phyloP scores from a whole-genome alignment of 2,329 filamentous ascomycete genomes.

The Epichloe aotearoae region DNA sequence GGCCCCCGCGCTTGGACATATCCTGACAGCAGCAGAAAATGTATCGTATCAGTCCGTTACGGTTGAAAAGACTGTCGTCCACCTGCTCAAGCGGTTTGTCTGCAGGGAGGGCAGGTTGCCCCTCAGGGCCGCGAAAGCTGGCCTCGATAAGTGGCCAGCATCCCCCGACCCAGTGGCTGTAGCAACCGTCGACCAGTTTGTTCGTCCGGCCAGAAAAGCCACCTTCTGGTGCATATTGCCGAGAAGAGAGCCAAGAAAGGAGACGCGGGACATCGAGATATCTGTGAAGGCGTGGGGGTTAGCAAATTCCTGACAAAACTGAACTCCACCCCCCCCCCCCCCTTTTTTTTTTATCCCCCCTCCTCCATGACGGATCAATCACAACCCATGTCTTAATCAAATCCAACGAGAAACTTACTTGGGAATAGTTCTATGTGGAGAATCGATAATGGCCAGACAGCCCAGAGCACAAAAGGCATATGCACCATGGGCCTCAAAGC shows the following conservation, averaged over 20 bases:
- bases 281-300: slow-evolving; percentile 27
- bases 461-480: slow-evolving; percentile 97
- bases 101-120: slow-evolving; percentile 15
- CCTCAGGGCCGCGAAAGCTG: slow-evolving; percentile 44
- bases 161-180: slow-evolving; percentile 93
- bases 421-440: slow-evolving; percentile 60
- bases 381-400: neutral
- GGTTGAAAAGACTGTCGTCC: slow-evolving; percentile 53
- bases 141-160: slow-evolving; percentile 90
- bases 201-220: slow-evolving; percentile 91
- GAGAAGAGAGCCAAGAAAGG: slow-evolving; percentile 75
- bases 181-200: slow-evolving; percentile 96
- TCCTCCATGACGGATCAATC: neutral
- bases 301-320: slow-evolving; percentile 15
- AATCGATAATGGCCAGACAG: slow-evolving; percentile 73
- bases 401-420: slow-evolving; percentile 37
- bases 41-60: slow-evolving; percentile 76
- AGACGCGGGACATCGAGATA: slow-evolving; percentile 66
- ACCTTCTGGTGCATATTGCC: slow-evolving; percentile 83
- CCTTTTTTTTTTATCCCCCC: neutral
- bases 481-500: slow-evolving; percentile 85
- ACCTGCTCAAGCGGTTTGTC: slow-evolving; percentile 17
- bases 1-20: slow-evolving; percentile 54
- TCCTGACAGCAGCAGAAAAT: slow-evolving; percentile 83
- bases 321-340: neutral